Evolutionary conservation across 139 green algal species (phyloP).

Genomic region (Tetradesmus obliquus): DNA sequence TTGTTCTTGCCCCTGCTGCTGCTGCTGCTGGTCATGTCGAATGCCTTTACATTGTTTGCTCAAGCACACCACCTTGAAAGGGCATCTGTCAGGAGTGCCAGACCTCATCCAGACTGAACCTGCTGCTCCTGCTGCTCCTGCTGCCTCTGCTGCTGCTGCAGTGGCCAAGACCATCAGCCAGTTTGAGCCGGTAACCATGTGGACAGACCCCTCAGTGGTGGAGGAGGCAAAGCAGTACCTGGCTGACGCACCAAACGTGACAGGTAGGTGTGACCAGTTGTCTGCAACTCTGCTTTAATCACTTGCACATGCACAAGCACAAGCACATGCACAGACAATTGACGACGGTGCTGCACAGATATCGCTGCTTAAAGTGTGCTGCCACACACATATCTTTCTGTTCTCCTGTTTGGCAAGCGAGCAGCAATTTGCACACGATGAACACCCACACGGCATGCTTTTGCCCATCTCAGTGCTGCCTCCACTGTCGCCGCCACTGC

Average conservation of each 20-base stretch:
- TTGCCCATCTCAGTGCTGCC: background rate
- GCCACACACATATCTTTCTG: no score
- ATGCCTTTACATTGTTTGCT: no score
- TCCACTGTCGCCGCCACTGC: background rate
- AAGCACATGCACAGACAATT: background rate
- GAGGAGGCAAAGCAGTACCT: slow-evolving; percentile 46
- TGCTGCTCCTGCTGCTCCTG: background rate
- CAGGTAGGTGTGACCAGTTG: background rate
- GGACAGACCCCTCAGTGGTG: slow-evolving; percentile 63
- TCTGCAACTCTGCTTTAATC: background rate
- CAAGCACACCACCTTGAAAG: background rate
- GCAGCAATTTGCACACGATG: no score
- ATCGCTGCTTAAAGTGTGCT: no score
- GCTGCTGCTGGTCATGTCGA: no score
- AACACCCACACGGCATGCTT: no score
- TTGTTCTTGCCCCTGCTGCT: no score
- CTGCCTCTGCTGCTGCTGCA: background rate
- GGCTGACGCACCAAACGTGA: slow-evolving; percentile 34
- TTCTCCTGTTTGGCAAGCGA: no score
- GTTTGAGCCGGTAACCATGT: slow-evolving; percentile 60
- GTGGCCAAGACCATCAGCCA: slow-evolving; percentile 63
- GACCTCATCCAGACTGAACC: background rate
- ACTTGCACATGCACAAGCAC: background rate
- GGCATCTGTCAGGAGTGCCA: background rate
- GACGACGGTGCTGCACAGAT: no score